Conservation (phyloP, 2,329 filamentous ascomycete species). For the Leptodontidium sp. region DNA sequence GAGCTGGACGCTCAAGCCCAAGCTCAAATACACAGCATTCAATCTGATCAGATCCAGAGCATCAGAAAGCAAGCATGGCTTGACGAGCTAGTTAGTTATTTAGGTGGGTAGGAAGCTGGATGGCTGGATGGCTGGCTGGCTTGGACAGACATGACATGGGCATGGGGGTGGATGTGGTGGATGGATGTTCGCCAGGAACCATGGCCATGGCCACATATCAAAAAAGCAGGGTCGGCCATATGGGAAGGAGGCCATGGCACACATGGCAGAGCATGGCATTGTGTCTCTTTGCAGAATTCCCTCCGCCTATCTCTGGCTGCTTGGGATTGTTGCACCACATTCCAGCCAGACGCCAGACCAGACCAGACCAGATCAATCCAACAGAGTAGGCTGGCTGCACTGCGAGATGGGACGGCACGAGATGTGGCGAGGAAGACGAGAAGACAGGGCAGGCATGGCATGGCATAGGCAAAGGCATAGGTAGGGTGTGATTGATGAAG, state of each 20-base stretch:
- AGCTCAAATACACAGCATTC: not conserved
- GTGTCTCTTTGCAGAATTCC: constrained; percentile 9
- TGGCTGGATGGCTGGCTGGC: not conserved
- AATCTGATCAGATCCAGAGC: not conserved
- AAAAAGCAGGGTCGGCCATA: not conserved
- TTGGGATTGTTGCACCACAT: constrained; percentile 9
- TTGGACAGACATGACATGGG: constrained; percentile 11
- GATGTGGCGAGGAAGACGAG: constrained; percentile 7
- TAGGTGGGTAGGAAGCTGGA: not conserved
- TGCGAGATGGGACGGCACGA: not conserved
- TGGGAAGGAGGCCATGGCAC: not conserved
- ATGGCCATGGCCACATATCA: constrained; percentile 7
- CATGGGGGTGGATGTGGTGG: constrained; percentile 4
- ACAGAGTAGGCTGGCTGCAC: too few species aligned
- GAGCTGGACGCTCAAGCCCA: not conserved
- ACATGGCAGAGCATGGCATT: constrained; percentile 13
- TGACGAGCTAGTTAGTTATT: not conserved
- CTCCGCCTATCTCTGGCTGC: constrained; percentile 13
- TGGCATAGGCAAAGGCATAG: not conserved
- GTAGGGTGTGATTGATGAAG: constrained; percentile 9
- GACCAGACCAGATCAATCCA: not conserved
- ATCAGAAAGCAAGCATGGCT: not conserved
- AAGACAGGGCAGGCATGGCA: not conserved
- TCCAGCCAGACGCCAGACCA: constrained; percentile 13
- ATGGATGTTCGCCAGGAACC: constrained; percentile 11